Evolutionary conservation across 2,329 filamentous ascomycete genomes (phyloP), one percentile per base, ranked within the genome.

Genomic region (Herpotrichia juniperi): DNA sequence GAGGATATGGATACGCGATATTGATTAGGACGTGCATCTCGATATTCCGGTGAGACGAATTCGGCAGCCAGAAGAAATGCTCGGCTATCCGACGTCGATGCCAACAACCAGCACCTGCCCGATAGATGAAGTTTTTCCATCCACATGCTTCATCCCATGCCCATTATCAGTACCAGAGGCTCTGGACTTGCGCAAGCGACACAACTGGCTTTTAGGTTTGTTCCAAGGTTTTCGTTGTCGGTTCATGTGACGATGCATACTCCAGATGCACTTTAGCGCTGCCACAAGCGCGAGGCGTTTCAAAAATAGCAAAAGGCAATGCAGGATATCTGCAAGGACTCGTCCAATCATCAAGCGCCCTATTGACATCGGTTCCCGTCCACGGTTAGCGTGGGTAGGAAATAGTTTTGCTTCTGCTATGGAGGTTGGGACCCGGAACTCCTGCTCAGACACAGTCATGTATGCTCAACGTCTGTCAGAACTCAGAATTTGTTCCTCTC

Each of bases 1-100:
- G 71, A 74, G 30, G 69, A 73, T 42, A 73, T 75, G 72, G 72
- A 75, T 53, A 67, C 66, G 31, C 67, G 72, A 51, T 75, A 68
- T 49, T 75, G 59, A 68, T 45, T 42, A 34, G 44, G 50, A 12
- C 50, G 43, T 50, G 39, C 39, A 25, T 39, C 26, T 16, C 34
- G 31, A 25, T 9, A 26, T 49, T 30, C 50, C 50, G 50, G 50
- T 53, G 44, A 53, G 40, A 55, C 51, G 37, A 53, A 58, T 53
- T 31, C 30, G 52, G 43, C 31, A 34, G 24, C 17, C 5, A 35
- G 19, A 6, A 21, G 26, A 31, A 30, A n/a, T 34, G 26, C 30
- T 35, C 26, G 28, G 40, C 40, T 32, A n/a, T 21, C 4, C 22
- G 39, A 10, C 21, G 8, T 30, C 14, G 8, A 14, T 30, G 7